Base-by-base conservation (phyloP, 257 asterid species). In the Jasminum sambac region DNA sequence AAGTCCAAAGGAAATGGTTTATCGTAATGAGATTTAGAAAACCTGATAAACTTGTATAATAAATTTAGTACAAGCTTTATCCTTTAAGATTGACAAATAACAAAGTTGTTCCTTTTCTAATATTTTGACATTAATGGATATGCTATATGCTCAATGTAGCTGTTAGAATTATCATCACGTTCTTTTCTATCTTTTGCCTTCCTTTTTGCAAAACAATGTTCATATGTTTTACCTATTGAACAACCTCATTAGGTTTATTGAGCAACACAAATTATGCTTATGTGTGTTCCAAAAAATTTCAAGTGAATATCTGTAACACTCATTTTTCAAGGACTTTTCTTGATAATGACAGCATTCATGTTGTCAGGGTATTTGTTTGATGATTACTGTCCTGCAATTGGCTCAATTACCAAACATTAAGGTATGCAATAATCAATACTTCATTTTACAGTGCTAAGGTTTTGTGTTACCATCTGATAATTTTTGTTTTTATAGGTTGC, bases 331-430 rank as follows among this genome's bases (percentile, higher is more conserved):
- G 14, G 63, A 66, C 17, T 72, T 72, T 37, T 52, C 57, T 78
- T 0, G 17, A 55, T 24, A 23, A 0, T 55, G 62, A 55, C 16
- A 11, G 8, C 62, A 8, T 55, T 9, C 36, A 55, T 77, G 67
- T 74, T 75, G 57, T 26, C 96, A 95, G 99, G 99, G 99, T 69
- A 91, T 95, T 55, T 89, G 94, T 82, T 80, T 95, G 96, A 95
- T 95, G 96, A 78, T 89, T 76, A 89, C 96, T 50, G 95, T 91
- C 82, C 78, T 91, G 84, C 99, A 91, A 73, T 59, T 95, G 89
- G 96, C 96, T 67, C 99, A 88, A 71, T 81, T 95, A 73, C 98
- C 98, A 74, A 95, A 95, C 82, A 91, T 95, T 64, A 95, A 89
- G 99, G 99, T 86, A 74, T 70, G 74, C 69, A 60, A 50, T 72